Conservation (phyloP, 208 protist genomes). For the Herpetomonas tarakana region DNA sequence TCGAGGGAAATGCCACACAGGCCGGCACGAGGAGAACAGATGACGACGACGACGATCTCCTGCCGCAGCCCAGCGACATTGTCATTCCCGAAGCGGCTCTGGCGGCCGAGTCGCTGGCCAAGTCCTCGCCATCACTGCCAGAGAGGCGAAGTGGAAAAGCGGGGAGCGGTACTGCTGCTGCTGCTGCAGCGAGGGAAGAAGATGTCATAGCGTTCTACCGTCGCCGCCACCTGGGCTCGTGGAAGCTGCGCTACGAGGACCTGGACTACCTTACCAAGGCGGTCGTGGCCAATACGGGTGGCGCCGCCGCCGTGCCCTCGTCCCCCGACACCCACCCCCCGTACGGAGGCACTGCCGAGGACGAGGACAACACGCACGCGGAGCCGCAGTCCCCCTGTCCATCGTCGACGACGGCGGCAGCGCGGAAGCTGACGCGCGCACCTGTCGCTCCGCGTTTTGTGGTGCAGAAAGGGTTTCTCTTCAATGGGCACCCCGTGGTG, state of each 20-base stretch:
- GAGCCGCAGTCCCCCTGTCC: too few species aligned
- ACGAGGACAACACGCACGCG: too few species aligned
- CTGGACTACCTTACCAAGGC: conserved; percentile 11
- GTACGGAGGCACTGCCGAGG: too few species aligned
- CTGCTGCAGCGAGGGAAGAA: conserved; percentile 3
- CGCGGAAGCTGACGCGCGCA: too few species aligned
- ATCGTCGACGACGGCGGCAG: too few species aligned
- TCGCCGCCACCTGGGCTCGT: conserved; percentile 33
- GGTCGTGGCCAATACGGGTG: background rate
- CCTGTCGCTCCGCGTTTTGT: background rate
- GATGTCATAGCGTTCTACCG: conserved; percentile 39
- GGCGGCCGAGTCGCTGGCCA: background rate
- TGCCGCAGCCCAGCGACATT: background rate
- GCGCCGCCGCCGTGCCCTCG: background rate
- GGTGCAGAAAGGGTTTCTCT: conserved; percentile 12
- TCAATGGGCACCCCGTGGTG: conserved; percentile 17
- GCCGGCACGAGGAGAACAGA: background rate
- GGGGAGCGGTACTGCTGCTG: background rate
- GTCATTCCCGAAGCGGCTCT: background rate
- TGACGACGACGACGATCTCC: background rate
- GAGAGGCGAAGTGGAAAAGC: too few species aligned
- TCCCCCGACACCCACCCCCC: too few species aligned
- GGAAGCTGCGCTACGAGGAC: conserved; percentile 43
- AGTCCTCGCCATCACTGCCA: too few species aligned
- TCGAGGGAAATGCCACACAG: background rate